Conservation (phyloP, 805 yeast genomes). For the Candida hungchunana region DNA sequence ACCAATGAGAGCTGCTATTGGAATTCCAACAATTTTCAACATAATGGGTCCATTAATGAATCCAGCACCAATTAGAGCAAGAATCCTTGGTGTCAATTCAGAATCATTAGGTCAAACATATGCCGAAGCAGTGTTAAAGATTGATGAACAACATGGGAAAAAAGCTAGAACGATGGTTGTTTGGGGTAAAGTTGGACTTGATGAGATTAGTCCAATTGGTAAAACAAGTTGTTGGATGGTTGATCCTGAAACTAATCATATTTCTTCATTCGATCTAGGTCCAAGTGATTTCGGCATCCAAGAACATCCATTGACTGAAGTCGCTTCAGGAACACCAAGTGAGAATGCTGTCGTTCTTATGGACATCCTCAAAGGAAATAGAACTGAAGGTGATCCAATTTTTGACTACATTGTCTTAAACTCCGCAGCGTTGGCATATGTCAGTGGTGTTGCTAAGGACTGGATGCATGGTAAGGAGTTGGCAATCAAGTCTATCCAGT, state of each 20-base stretch:
- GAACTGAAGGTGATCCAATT: slow-evolving; percentile 53
- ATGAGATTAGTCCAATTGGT: slow-evolving; percentile 91
- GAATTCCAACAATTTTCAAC: slow-evolving; percentile 91
- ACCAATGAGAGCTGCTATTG: slow-evolving; percentile 67
- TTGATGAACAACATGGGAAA: slow-evolving; percentile 47
- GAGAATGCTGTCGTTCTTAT: slow-evolving; percentile 68
- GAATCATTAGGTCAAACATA: slow-evolving; percentile 75
- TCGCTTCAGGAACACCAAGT: slow-evolving; percentile 79
- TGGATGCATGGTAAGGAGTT: slow-evolving; percentile 77
- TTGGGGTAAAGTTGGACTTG: slow-evolving; percentile 88
- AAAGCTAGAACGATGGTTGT: slow-evolving; percentile 70
- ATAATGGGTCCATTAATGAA: slow-evolving; percentile 90
- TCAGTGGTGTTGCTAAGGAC: slow-evolving; percentile 58
- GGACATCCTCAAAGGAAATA: slow-evolving; percentile 39
- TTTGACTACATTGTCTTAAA: slow-evolving; percentile 90
- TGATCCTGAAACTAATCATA: slow-evolving; percentile 37
- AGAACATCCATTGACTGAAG: slow-evolving; percentile 63
- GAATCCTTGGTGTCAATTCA: slow-evolving; percentile 87
- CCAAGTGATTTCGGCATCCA: slow-evolving; percentile 82
- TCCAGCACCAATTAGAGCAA: slow-evolving; percentile 76
- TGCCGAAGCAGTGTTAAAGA: slow-evolving; percentile 70
- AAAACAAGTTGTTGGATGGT: slow-evolving; percentile 76
- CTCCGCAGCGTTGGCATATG: slow-evolving; percentile 80
- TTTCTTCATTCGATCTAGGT: slow-evolving; percentile 41
- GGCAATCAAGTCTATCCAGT: slow-evolving; percentile 63